Evolutionary conservation across 225 moss, liverwort and hornwort genomes (phyloP).

Genomic region (Takakia lepidozioides): DNA sequence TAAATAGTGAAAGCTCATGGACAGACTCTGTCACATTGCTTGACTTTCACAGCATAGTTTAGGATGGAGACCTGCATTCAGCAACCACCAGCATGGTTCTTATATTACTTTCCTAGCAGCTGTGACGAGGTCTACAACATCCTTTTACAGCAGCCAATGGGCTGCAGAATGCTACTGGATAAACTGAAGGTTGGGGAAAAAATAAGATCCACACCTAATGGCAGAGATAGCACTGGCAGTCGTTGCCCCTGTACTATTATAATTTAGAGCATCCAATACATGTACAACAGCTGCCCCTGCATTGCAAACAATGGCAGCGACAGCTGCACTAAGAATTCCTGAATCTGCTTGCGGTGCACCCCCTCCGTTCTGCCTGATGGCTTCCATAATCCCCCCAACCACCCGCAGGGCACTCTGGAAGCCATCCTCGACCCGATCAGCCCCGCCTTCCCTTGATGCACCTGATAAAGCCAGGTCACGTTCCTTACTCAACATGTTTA

Average conservation of each 20-base stretch:
- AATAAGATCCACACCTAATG: conserved; percentile 26
- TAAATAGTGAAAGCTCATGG: too few relatives aligned
- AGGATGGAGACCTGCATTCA: too few relatives aligned
- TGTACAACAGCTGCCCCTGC: conserved; percentile 52
- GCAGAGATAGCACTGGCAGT: conserved; percentile 37
- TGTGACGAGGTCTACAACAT: too few relatives aligned
- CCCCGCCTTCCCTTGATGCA: conserved; percentile 43
- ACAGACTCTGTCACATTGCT: too few relatives aligned
- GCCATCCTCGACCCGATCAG: conserved; percentile 65
- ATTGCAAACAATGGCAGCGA: conserved; percentile 42
- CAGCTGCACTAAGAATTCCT: conserved; percentile 68
- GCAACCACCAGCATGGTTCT: too few relatives aligned
- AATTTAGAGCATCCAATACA: conserved; percentile 66
- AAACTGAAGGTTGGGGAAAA: conserved; percentile 12
- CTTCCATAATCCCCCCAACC: conserved; percentile 65
- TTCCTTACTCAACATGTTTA: conserved; percentile 57
- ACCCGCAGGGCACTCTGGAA: conserved; percentile 59
- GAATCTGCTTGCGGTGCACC: conserved; percentile 73
- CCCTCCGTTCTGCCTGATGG: conserved; percentile 72
- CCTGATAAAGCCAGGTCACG: conserved; percentile 26
- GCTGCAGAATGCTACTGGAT: too few relatives aligned
- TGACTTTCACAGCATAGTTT: too few relatives aligned
- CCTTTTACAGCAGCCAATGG: too few relatives aligned
- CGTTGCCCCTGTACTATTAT: conserved; percentile 30
- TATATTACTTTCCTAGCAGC: too few relatives aligned